Base-by-base conservation (phyloP, 768 basidiomycete species). In the Kwoniella dejecticola region DNA sequence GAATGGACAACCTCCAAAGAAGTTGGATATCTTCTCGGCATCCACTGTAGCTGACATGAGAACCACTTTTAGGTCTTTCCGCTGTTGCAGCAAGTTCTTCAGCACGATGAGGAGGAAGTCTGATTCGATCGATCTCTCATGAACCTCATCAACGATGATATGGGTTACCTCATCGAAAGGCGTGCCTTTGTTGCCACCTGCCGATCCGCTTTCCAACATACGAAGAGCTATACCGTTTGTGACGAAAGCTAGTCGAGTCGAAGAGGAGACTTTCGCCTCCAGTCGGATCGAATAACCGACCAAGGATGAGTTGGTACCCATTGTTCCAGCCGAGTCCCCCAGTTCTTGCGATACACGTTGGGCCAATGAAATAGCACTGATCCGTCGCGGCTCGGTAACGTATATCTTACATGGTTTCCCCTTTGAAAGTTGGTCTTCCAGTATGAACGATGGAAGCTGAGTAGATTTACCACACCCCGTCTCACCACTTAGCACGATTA, bases 11-110 rank as follows among this genome's bases (percentile, higher is more conserved):
- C 85, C 85, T n/a, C 88, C 90, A 75, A 98, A 96, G 77, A 88
- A 97, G 13, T 79, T 80, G 11, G 93, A 89, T 40, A 98, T 86
- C 81, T 78, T 79, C 44, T 77, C 80, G 26, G 76, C 78, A 61
- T 99, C 92, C 24, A 96, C 82, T 0, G 96, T 99, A 0, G 96
- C 95, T 30, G 92, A 95, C 95, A 99, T 99, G 47, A 98, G 83
- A 15, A 97, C 85, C 40, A 99, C 86, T 79, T 90, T 94, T n/a
- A 99, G 81, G 69, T 95, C 87, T 49, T 87, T 84, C 24, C 90
- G 84, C 64, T 88, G 85, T 56, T 83, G 79, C 52, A 96, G 78
- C 31, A 98, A 80, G 15, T 89, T 87, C 78, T 91, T 92, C 54
- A 99, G 83, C 4, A 97, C 91, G 67, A 97, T 91, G 30, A 99